Conservation (phyloP, 2,329 filamentous ascomycete species). For the Exserohilum turcica region DNA sequence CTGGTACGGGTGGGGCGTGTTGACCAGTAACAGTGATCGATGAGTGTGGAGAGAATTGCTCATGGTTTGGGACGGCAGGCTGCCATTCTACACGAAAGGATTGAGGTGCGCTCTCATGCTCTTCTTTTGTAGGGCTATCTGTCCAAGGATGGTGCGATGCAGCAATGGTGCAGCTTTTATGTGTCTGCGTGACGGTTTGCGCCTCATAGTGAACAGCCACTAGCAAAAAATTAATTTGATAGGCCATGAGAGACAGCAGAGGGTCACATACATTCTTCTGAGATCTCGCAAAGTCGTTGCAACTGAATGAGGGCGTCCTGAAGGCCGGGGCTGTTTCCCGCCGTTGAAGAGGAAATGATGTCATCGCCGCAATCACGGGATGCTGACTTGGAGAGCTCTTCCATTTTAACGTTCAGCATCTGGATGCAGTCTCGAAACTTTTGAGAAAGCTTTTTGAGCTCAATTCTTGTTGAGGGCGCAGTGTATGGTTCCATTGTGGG, state of each 20-base stretch:
- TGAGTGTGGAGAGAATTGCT: no score
- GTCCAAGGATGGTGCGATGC: background rate
- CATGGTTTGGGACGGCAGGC: background rate
- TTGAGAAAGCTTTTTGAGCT: background rate
- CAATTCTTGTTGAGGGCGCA: background rate
- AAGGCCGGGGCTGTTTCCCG: background rate
- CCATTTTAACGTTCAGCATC: background rate
- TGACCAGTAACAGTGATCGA: no score
- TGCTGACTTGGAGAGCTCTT: background rate
- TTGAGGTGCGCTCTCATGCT: background rate
- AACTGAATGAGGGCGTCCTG: background rate
- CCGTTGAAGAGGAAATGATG: background rate
- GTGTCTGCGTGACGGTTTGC: background rate
- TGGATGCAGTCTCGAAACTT: background rate
- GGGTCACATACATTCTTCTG: background rate
- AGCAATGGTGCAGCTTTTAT: background rate
- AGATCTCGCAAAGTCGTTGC: background rate
- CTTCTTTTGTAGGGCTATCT: background rate
- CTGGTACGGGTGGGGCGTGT: no score
- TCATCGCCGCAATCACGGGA: background rate
- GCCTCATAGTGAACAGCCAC: background rate
- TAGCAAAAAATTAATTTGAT: background rate
- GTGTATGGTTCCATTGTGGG: background rate
- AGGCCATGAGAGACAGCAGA: background rate
- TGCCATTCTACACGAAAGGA: background rate